Base-by-base conservation (phyloP, 2,329 filamentous ascomycete genomes). In the Furcasterigmium sp. region DNA sequence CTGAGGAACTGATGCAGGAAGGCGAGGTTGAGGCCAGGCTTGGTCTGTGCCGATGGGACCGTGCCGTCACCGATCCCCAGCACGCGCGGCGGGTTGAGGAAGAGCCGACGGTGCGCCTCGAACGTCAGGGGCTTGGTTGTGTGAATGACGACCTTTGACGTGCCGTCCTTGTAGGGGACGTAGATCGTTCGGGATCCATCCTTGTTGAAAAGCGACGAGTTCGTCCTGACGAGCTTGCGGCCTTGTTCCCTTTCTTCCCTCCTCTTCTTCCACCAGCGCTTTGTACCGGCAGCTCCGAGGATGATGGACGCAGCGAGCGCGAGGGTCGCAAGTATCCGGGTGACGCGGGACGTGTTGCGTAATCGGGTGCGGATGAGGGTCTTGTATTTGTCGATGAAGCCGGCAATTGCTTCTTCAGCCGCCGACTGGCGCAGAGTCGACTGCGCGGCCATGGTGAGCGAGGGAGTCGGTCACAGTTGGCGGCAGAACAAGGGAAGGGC, bases 1-100 rank as follows among this genome's bases (percentile, higher is more conserved):
- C 91, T 96, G 41, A 97, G 75, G 56, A 98, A 97, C 65, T 98
- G 93, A 62, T 98, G 93, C 42, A 98, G 65, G 57, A 98, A 98
- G 10, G 93, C 93, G 46, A 98, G 75, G 59, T 98, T 98, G 30
- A 98, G 70, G 1, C 93, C 93, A 0, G 93, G 90, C 62, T 95
- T 97, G 3, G 91, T 91, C 61, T 95, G 87, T 9, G 87, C 79
- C 3, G 91, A 87, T 14, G 93, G 93, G 6, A 94, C 88, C 35
- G 77, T 75, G 13, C 83, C 82, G 61, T 90, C 83, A 30, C 77
- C 75, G 38, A 93, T 75, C 2, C 89, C 85, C 11, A 89, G 86
- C 15, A 90, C 86, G 47, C 89, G 76, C 5, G 91, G 91, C 2
- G 91, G 91, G 56, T 95, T 93, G 38, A 98, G 72, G 61, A 98